Base-by-base conservation (phyloP, 345 rosid species). In the Salix viminalis region DNA sequence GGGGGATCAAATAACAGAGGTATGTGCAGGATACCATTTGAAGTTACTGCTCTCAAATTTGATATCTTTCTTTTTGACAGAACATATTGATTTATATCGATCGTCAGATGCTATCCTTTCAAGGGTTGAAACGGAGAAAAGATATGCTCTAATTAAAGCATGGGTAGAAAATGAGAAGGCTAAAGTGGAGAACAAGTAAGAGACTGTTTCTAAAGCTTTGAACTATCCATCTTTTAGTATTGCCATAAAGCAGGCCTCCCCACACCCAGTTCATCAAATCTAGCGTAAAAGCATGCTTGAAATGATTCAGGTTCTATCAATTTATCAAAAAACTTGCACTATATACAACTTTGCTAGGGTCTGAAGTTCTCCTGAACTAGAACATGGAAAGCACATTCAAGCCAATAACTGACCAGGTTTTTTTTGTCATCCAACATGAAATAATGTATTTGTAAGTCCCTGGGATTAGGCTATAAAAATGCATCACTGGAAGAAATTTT, bases 131-230 rank as follows among this genome's bases (percentile, higher is more conserved):
- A 78, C 80, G 12, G 93, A 94, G 79, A 91, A 92, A 82, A 87
- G 81, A 65, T 73, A 73, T 78, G 90, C 97, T 36, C 85, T 91
- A 68, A 77, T 91, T 58, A 84, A 84, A 75, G 97, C 95, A 69
- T 94, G 98, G 97, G 91, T 90, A 74, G 97, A 91, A 81, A 91
- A 87, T 72, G 95, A 91, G 72, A 91, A 92, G 81, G 92, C 92
- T 37, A 94, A 90, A 86, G 84, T 85, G 14, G 94, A 92, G 48
- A 90, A 88, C 91, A 89, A 85, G 98, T 92, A 88, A 81, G 90
- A 65, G 37, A 14, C 58, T 7, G 11, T 11, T 6, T 67, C 44
- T 16, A 12, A 46, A 11, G 60, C 60, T 21, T 21, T 54, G 24
- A 54, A 54, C 9, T 54, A n/a, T 54, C 60, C 24, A 54, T 21